Base-by-base conservation (phyloP, 2,329 filamentous ascomycete genomes). In the Annulohypoxylon truncatum region DNA sequence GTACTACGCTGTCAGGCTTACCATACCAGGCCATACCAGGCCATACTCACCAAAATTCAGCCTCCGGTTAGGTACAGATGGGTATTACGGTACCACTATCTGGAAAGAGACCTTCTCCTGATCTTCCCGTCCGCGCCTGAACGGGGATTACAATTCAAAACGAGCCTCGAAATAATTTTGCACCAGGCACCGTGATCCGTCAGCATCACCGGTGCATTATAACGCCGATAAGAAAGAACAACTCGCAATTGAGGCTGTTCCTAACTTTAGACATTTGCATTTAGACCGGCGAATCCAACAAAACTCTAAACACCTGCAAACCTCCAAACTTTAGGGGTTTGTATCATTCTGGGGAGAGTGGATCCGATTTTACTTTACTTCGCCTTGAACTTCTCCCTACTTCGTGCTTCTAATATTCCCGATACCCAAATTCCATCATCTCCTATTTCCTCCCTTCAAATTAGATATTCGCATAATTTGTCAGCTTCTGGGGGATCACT, bases 31-130 rank as follows among this genome's bases (percentile, higher is more conserved):
- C 29, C 29, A 31, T 38, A 38, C 35, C 35, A 38, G n/a, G n/a
- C n/a, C n/a, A n/a, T n/a, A n/a, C n/a, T n/a, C n/a, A n/a, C n/a
- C n/a, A 67, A 67, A 69, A 56, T 64, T 67, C 64, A 69, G 67
- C 67, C 67, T 69, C 64, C 64, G 60, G 63, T 67, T 66, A 69
- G 60, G 66, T 69, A 68, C 66, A 62, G 53, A 61, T 61, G 15
- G 40, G 40, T 60, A 50, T 47, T 58, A 58, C 26, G 24, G 50
- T 52, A 53, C 42, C 47, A 58, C 35, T 51, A 58, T 62, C 40
- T 42, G 26, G 54, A 65, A 65, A 58, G 55, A 33, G 44, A 33
- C 38, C 18, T 40, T 56, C 35, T 48, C 66, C 31, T 52, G 52
- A 66, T 57, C 46, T 40, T 63, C 50, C 56, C 40, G 26, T 51